Evolutionary conservation across 2,329 filamentous ascomycete genomes (phyloP).

Genomic region (Ramularia endophylla): DNA sequence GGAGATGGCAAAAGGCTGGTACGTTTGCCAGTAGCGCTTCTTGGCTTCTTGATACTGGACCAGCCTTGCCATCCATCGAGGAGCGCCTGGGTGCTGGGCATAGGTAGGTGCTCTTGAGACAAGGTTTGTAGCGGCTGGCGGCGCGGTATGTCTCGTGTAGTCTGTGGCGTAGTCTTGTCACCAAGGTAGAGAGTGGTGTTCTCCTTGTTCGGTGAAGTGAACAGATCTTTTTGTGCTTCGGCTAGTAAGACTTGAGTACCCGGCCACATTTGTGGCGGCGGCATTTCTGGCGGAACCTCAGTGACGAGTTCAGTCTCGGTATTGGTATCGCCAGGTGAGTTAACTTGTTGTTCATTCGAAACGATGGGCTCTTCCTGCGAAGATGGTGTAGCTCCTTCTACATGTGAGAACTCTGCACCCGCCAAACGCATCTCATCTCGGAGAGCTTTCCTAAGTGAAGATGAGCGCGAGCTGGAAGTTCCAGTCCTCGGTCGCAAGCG

Average conservation of each 20-base stretch:
- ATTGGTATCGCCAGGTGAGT: too few relatives aligned
- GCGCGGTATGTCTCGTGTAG: constrained; percentile 28
- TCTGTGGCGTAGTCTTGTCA: constrained; percentile 25
- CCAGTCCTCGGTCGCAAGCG: constrained; percentile 9
- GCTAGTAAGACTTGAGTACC: constrained; percentile 26
- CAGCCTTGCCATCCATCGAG: constrained; percentile 36
- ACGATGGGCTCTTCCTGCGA: constrained; percentile 10
- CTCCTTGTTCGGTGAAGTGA: constrained; percentile 24
- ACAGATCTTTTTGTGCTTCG: constrained; percentile 27
- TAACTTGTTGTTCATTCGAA: not conserved
- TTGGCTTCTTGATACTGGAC: constrained; percentile 39
- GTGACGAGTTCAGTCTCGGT: constrained; percentile 1
- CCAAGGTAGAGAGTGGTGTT: constrained; percentile 8
- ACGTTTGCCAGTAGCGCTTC: constrained; percentile 5
- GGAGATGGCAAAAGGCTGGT: constrained; percentile 13
- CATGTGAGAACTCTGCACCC: constrained; percentile 19
- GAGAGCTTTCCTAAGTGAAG: constrained; percentile 18
- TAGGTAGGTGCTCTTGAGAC: constrained; percentile 17
- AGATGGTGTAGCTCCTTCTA: constrained; percentile 10
- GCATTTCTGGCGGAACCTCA: not conserved
- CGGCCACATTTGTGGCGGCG: constrained; percentile 14
- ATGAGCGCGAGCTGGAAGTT: constrained; percentile 8
- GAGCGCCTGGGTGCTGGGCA: constrained; percentile 41
- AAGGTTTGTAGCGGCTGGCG: constrained; percentile 16
- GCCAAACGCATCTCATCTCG: constrained; percentile 21